Conservation (phyloP, 2,329 filamentous ascomycete species). For the Penicillium sp. region DNA sequence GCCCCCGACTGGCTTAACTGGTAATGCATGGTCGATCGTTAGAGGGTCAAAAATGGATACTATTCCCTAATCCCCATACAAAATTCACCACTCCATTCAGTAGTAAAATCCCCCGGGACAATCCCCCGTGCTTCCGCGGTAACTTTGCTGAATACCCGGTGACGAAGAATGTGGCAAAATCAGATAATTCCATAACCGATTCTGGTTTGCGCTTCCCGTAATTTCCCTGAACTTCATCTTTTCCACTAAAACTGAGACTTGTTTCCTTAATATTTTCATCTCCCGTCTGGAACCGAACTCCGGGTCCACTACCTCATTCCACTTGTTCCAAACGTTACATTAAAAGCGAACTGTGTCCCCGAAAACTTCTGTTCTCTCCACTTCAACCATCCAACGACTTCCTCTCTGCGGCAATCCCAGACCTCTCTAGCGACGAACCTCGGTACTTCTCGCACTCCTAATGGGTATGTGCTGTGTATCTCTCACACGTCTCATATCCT, state of each 20-base stretch:
- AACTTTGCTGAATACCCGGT: not conserved
- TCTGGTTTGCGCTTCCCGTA: slow-evolving; percentile 7
- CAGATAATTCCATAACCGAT: slow-evolving; percentile 13
- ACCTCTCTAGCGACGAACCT: not conserved
- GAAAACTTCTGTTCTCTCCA: not conserved
- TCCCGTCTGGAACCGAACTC: not conserved
- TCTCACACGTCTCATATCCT: not conserved
- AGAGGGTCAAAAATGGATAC: slow-evolving; percentile 15
- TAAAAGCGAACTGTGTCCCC: not conserved
- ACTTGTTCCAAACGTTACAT: not conserved
- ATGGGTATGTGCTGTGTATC: slow-evolving; percentile 2
- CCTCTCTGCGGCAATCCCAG: not conserved
- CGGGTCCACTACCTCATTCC: slow-evolving; percentile 4
- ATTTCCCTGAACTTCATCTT: slow-evolving; percentile 4
- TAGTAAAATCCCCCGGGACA: slow-evolving; percentile 4
- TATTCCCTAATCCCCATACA: not conserved
- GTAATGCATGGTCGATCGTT: slow-evolving; percentile 22
- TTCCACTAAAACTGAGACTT: not conserved
- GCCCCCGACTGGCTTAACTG: slow-evolving; percentile 3
- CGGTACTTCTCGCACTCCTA: not conserved
- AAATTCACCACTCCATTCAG: slow-evolving; percentile 4
- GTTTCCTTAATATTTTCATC: not conserved
- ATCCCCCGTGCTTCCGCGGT: not conserved
- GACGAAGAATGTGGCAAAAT: slow-evolving; percentile 20
- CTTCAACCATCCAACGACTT: not conserved